Evolutionary conservation across 352 stramenopile species (phyloP), one percentile per base, ranked within the genome.

Genomic region (Blastocystis hominis): DNA sequence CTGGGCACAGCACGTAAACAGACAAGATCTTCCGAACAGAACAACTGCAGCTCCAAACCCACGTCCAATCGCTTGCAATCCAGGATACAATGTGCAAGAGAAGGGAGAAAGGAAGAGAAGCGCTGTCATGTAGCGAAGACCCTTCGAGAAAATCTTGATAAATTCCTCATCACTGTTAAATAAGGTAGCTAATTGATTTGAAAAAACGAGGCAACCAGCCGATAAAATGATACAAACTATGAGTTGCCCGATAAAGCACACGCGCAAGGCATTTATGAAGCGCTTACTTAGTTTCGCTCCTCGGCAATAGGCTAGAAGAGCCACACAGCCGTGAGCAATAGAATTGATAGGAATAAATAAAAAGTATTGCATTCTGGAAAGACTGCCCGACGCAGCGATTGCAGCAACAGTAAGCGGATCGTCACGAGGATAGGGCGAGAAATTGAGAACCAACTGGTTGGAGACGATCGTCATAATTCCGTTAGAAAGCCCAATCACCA

Each of bases 331-430:
- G 20, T 69, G 56, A 38, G 75, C 56, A 38, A 86, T 86, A 5
- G 75, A 86, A 24, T 75, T 75, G 4, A 86, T 55, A 30, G 75
- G 75, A 38, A 86, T 69, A 36, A 86, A 86, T 17, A 38, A 59
- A 44, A 86, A 86, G 47, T 59, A 86, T 44, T 69, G 56, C 56
- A 86, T 86, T n/a, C 62, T n/a, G 20, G 40, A 24, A 2, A 86
- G 42, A 17, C 50, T 24, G 1, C 75, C 75, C 3, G 75, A 75
- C 1, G 62, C 75, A 30, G 75, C 75, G 55, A 86, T 86, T 17
- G 75, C 75, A 24, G 56, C 75, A 9, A 54, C 70, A 36, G 75
- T 86, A 36, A 54, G 30, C 3, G 62, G 36, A 40, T n/a, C 30
- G 24, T 86, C 75, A 9, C 24, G 20, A 17, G 30, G 30, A 55